Evolutionary conservation across 768 basidiomycete genomes (phyloP), one percentile per base, ranked within the genome.

Genomic region (Trametes cingulata): DNA sequence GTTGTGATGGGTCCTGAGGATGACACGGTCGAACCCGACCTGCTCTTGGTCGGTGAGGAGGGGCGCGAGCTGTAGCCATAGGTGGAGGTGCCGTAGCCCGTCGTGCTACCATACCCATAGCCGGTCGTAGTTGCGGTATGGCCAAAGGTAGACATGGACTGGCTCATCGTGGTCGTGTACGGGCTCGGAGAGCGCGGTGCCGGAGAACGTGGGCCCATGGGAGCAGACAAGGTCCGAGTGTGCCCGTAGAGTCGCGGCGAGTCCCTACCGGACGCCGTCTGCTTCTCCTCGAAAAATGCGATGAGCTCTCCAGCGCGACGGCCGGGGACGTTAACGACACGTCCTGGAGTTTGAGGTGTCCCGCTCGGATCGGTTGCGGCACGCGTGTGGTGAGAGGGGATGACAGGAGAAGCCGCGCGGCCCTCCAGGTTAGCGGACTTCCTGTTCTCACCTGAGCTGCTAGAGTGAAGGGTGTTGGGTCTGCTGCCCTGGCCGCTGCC

Each of bases 271-370:
- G 64, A 37, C 77, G 77, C 29, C 74, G 73, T 17, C 71, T 81
- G 76, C 57, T 76, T 78, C 59, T 82, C 79, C 62, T 86, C 91
- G 60, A 91, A 93, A 27, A 87, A 83, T 0, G 90, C 89, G 39
- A 89, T 88, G 49, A 93, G 80, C 55, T 89, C 85, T 14, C 80
- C 87, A 0, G 88, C 79, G 15, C 87, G 71, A n/a, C 74, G 73
- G 25, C 61, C 77, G 1, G 83, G 83, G 42, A 64, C 50, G 56
- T 65, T 57, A 14, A 60, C 56, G 14, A 60, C 63, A 6, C 69
- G 64, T 6, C 63, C 63, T 17, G 66, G 58, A 6, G 83, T 48
- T 78, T 80, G 41, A 0, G 59, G 52, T 73, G 74, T 51, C 78
- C 81, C 13, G 10, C 72, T 74, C 2, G 86, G 77, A 48, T 90